phyloP scores from a whole-genome alignment of 192 early-diverging fungal species.

The Coemansia interrupta region DNA sequence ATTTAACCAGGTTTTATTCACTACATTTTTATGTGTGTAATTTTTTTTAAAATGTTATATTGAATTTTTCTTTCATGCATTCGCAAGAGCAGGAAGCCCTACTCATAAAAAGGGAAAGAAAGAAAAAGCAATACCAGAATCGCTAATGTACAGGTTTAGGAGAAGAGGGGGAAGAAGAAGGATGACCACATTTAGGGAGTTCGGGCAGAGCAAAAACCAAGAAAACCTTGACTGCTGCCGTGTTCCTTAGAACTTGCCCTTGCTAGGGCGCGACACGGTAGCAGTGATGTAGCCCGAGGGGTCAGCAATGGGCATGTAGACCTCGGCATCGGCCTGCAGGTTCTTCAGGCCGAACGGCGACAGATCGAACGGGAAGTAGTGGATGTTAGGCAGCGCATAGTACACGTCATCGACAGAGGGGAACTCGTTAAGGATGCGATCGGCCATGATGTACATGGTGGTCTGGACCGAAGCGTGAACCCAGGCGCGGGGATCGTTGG shows the following conservation, averaged over 20 bases:
- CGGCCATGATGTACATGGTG: slow-evolving; percentile 75
- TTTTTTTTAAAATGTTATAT: slow-evolving; percentile 2
- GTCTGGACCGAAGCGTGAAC: slow-evolving; percentile 75
- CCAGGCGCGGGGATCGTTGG: slow-evolving; percentile 62
- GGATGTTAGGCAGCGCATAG: slow-evolving; percentile 75
- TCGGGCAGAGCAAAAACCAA: slow-evolving; percentile 23
- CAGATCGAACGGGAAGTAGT: slow-evolving; percentile 73
- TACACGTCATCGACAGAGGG: slow-evolving; percentile 57
- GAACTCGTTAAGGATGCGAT: slow-evolving; percentile 59
- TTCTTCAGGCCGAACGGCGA: slow-evolving; percentile 69
- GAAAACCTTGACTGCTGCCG: slow-evolving; percentile 23
- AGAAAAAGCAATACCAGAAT: slow-evolving; percentile 29
- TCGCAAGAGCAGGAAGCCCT: background rate
- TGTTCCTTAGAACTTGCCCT: background rate
- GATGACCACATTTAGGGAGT: slow-evolving; percentile 8
- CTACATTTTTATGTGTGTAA: too few species aligned
- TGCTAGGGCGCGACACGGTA: background rate
- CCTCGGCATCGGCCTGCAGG: slow-evolving; percentile 60
- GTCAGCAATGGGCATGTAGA: slow-evolving; percentile 71
- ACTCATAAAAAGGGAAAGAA: slow-evolving; percentile 25
- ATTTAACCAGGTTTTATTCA: too few species aligned
- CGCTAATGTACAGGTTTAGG: slow-evolving; percentile 20
- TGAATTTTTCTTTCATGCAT: slow-evolving; percentile 41
- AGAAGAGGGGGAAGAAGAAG: slow-evolving; percentile 5
- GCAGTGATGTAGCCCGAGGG: slow-evolving; percentile 70